These are phyloP conservation scores for Arthrinium phaeospermum DNA, from an alignment of 2,329 filamentous ascomycete species.

Conservation along the genomic window DNA sequence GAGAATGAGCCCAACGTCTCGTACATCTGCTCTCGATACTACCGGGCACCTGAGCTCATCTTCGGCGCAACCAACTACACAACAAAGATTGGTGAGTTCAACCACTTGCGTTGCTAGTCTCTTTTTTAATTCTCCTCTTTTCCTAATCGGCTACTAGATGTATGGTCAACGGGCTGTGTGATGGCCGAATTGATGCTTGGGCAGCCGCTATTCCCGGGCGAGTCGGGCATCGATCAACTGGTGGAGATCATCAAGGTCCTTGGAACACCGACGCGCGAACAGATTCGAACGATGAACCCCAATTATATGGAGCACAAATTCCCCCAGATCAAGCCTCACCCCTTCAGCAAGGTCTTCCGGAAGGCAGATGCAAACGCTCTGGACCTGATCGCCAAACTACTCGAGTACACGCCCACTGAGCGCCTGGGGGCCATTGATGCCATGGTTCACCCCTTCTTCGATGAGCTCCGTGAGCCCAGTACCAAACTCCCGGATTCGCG, in stretches of 20 bases:
- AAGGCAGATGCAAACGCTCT: conserved; percentile 94
- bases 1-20: conserved; percentile 99
- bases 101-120: conserved; percentile 20
- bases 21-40: conserved; percentile 99
- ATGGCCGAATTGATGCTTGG: conserved; percentile 99
- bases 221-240: conserved; percentile 97
- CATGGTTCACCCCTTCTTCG: conserved; percentile 98
- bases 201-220: conserved; percentile 95
- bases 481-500: conserved; percentile 94
- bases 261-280: conserved; percentile 93
- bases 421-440: conserved; percentile 91
- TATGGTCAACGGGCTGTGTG: conserved; percentile 98
- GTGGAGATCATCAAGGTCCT: conserved; percentile 99
- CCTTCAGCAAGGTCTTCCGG: conserved; percentile 98
- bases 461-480: conserved; percentile 89
- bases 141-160: conserved; percentile 64
- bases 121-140: conserved; percentile 3
- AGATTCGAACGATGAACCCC: conserved; percentile 99
- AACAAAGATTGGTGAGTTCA: conserved; percentile 91
- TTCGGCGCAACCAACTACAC: conserved; percentile 99
- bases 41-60: conserved; percentile 95
- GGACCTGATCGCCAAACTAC: conserved; percentile 88
- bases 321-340: conserved; percentile 98
- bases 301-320: conserved; percentile 99
- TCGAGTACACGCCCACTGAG: conserved; percentile 98